Conservation (phyloP, 257 asterid species). For the Fraxinus anomala region DNA sequence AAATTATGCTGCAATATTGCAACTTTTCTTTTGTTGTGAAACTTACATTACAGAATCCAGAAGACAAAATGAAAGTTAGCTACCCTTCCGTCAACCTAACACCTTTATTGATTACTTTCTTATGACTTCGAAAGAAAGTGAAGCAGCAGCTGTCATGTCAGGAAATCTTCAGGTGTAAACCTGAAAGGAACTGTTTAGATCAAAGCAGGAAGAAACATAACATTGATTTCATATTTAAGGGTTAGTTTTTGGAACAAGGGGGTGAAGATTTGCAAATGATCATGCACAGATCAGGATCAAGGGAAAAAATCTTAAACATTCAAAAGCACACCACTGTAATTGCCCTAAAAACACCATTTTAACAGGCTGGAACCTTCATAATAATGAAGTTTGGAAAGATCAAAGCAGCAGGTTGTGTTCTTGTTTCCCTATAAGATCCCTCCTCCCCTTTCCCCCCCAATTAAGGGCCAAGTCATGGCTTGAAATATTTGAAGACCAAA, state of each 20-base stretch:
- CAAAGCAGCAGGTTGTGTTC: background rate
- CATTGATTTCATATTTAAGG: background rate
- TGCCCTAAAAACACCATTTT: background rate
- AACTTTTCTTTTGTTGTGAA: background rate
- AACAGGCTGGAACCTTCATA: background rate
- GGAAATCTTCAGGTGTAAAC: background rate
- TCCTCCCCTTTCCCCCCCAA: background rate
- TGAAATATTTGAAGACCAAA: background rate
- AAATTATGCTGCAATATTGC: background rate
- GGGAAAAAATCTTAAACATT: background rate
- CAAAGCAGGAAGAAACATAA: background rate
- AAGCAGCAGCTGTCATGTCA: background rate
- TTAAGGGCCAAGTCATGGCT: background rate
- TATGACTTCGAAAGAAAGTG: background rate
- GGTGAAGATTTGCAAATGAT: background rate
- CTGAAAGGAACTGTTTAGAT: background rate
- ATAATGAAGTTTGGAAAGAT: background rate
- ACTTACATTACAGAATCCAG: background rate
- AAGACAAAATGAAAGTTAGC: background rate
- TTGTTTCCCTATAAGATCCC: background rate
- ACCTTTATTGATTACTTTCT: background rate
- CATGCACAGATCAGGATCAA: background rate
- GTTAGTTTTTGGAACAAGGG: background rate
- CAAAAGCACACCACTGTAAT: background rate
- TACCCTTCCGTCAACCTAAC: background rate